Evolutionary conservation across 2,329 filamentous ascomycete species (phyloP).

Genomic region (Alternaria postmessia): DNA sequence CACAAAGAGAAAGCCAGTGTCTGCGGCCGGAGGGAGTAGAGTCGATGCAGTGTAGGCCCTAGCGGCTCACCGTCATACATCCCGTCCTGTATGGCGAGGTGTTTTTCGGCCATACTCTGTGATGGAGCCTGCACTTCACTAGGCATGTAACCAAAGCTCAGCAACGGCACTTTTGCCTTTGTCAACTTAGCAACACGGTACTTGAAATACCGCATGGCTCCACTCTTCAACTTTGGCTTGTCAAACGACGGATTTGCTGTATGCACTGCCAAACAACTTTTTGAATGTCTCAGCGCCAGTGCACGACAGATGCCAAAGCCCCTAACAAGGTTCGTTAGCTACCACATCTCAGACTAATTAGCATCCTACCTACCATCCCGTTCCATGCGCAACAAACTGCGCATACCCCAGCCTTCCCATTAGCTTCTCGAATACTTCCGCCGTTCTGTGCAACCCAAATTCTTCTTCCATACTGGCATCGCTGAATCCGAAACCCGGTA

Average conservation of each 20-base stretch:
- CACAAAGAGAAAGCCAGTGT: constrained; percentile 49
- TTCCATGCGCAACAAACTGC: constrained; percentile 65
- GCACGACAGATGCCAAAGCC: constrained; percentile 54
- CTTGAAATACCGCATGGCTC: constrained; percentile 62
- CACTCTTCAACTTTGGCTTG: constrained; percentile 57
- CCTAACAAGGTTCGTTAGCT: constrained; percentile 32
- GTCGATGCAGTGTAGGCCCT: constrained; percentile 30
- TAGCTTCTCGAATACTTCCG: constrained; percentile 63
- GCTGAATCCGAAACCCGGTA: constrained; percentile 73
- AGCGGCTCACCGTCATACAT: constrained; percentile 8
- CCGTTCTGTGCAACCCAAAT: constrained; percentile 62
- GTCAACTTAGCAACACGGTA: constrained; percentile 62
- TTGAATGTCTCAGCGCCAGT: constrained; percentile 58
- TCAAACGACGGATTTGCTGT: constrained; percentile 66
- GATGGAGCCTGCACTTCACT: constrained; percentile 56
- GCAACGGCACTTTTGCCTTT: constrained; percentile 50
- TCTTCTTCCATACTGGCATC: constrained; percentile 64
- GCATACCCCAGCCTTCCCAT: constrained; percentile 69
- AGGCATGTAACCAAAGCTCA: constrained; percentile 65
- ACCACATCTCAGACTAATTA: not conserved
- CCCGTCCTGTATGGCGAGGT: not conserved
- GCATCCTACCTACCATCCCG: constrained; percentile 54
- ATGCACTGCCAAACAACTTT: constrained; percentile 67
- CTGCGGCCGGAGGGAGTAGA: constrained; percentile 46
- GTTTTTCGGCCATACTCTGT: not conserved